phyloP scores from a whole-genome alignment of 2,329 filamentous ascomycete species.

The Fusarium albidum region DNA sequence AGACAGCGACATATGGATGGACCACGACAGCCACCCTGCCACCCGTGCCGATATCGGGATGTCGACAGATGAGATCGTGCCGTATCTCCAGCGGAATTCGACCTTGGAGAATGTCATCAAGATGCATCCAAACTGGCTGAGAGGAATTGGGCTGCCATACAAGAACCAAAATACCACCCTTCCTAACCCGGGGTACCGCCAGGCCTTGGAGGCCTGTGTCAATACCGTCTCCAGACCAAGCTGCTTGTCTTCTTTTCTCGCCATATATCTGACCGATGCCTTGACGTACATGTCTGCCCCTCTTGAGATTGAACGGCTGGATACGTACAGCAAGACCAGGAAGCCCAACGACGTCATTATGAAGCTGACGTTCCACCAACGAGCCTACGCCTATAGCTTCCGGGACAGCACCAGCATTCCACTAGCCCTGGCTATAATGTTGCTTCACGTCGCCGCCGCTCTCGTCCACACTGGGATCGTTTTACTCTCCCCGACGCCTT shows the following conservation, averaged over 20 bases:
- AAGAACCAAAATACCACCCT: not conserved
- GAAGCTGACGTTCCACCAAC: not conserved
- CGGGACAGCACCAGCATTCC: not conserved
- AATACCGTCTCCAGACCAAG: not conserved
- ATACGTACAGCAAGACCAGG: not conserved
- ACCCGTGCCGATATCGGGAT: not conserved
- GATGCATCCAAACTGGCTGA: not conserved
- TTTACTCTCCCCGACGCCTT: not conserved
- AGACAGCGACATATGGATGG: conserved; percentile 4
- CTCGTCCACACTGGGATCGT: not conserved
- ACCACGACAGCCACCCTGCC: not conserved
- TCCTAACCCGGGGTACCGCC: not conserved
- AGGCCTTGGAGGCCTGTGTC: not conserved
- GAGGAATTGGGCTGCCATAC: not conserved
- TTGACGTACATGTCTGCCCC: too few species aligned
- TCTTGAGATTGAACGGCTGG: not conserved
- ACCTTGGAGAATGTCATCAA: not conserved
- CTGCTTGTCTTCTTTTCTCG: not conserved
- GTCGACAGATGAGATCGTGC: not conserved
- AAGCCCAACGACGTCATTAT: not conserved
- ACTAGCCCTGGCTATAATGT: not conserved
- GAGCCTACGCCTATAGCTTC: conserved; percentile 1
- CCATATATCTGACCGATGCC: not conserved
- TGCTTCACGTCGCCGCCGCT: not conserved
- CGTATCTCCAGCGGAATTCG: not conserved